These are phyloP conservation scores for Corchorus olitorius DNA, from an alignment of 345 rosid species.

Conservation along the genomic window DNA sequence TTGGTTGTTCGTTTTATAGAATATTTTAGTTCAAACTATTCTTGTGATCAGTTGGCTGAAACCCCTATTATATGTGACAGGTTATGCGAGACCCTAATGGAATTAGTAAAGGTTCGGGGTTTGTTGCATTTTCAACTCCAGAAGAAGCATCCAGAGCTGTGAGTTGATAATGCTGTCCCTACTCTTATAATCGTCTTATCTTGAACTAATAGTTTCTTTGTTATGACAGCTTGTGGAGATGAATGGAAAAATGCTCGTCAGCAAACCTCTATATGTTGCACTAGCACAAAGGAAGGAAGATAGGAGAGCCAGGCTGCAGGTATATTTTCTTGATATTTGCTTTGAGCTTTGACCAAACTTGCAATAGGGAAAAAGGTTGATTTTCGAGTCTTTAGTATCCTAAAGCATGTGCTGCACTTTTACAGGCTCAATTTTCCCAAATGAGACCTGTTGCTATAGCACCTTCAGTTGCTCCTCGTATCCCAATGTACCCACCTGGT, in stretches of 20 bases:
- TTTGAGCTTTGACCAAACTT: neutral
- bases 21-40: neutral
- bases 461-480: conserved; percentile 58
- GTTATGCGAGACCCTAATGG: conserved; percentile 92
- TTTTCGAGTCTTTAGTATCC: neutral
- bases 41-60: neutral
- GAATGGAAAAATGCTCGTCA: conserved; percentile 65
- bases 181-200: neutral
- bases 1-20: conserved; percentile 27
- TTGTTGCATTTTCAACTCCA: conserved; percentile 86
- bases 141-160: conserved; percentile 95
- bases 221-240: conserved; percentile 58
- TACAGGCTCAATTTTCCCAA: conserved; percentile 80
- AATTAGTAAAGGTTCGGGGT: conserved; percentile 89
- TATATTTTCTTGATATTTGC: conserved; percentile 24
- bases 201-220: conserved; percentile 4
- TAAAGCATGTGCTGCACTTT: neutral
- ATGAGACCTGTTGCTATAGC: conserved; percentile 60
- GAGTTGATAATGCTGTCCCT: conserved; percentile 33
- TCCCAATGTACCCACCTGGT: conserved; percentile 79
- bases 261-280: conserved; percentile 81
- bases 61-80: conserved; percentile 34
- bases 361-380: neutral
- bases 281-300: conserved; percentile 80
- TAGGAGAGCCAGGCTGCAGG: conserved; percentile 80